phyloP scores from a whole-genome alignment of 1,139 yeast genomes.

The Saccharomyces hybrid region DNA sequence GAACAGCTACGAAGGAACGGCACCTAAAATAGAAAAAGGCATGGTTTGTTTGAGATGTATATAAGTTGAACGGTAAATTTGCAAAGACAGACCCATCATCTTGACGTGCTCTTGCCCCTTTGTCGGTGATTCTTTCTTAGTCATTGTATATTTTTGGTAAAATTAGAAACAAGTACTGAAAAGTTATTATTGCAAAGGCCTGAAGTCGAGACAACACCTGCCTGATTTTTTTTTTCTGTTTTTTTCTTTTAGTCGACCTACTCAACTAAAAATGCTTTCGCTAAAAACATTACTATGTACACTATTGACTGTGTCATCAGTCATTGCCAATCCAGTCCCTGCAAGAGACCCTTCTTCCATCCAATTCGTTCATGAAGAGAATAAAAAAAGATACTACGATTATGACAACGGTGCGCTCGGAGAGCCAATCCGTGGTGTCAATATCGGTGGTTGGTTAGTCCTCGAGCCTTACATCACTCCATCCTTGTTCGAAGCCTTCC shows the following conservation, averaged over 20 bases:
- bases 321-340: slow-evolving; percentile 16
- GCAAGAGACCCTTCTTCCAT: slow-evolving; percentile 15
- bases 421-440: slow-evolving; percentile 58
- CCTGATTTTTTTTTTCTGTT: background rate
- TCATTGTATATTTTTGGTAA: background rate
- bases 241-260: background rate
- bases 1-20: background rate
- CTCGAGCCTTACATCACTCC: slow-evolving; percentile 85
- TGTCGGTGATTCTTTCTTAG: no score
- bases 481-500: slow-evolving; percentile 53
- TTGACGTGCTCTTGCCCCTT: background rate
- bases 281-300: background rate
- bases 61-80: background rate
- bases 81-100: background rate
- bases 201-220: background rate
- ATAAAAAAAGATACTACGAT: slow-evolving; percentile 23
- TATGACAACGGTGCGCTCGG: slow-evolving; percentile 13
- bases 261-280: background rate
- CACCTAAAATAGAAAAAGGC: background rate
- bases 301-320: slow-evolving; percentile 3
- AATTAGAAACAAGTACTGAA: background rate
- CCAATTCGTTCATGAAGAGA: slow-evolving; percentile 17
- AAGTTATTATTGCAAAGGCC: background rate
- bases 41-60: background rate
- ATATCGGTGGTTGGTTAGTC: slow-evolving; percentile 89